Percentiles rank a stretch among this genome's conserved stretches.
These are phyloP conservation scores for Gossypium stocksii DNA, from an alignment of 345 rosid genomes.

Conservation along the genomic window DNA sequence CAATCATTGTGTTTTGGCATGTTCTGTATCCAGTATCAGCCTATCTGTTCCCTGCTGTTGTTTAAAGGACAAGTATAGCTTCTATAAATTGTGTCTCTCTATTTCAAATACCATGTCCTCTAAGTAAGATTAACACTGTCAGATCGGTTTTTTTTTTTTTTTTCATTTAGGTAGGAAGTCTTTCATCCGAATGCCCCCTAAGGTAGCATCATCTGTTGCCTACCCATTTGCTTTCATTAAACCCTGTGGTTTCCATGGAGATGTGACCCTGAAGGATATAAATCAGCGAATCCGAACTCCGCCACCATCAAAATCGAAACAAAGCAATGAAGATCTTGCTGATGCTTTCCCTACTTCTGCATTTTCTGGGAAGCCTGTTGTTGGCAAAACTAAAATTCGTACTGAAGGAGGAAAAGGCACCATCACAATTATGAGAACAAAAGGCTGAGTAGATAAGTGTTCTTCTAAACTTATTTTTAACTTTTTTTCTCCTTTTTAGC, in stretches of 20 bases:
- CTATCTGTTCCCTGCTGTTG: not conserved
- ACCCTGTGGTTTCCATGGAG: conserved; percentile 86
- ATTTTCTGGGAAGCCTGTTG: conserved; percentile 98
- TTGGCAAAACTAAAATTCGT: conserved; percentile 91
- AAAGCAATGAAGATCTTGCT: conserved; percentile 43
- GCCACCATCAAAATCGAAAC: conserved; percentile 52
- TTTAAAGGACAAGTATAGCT: not conserved
- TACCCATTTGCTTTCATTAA: conserved; percentile 94
- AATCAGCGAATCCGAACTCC: conserved; percentile 81
- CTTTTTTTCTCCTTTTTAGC: conserved; percentile 15
- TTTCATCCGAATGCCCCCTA: conserved; percentile 51
- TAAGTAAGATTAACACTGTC: conserved; percentile 4
- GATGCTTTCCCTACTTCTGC: conserved; percentile 78
- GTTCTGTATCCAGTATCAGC: not conserved
- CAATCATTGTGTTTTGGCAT: not conserved
- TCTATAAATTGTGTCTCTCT: not conserved
- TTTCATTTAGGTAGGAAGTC: conserved; percentile 64
- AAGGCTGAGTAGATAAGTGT: conserved; percentile 45
- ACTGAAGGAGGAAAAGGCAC: conserved; percentile 99
- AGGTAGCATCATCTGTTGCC: conserved; percentile 69
- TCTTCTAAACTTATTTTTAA: not conserved
- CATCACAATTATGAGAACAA: conserved; percentile 97
- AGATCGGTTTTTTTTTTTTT: not conserved
- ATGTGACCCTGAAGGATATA: conserved; percentile 91
- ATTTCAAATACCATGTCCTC: not conserved